A percentile compares a stretch with the other conserved stretches of the same genome.
These are phyloP conservation scores for Malus hybrid DNA, from an alignment of 331 rosid genomes.

Conservation along the genomic window DNA sequence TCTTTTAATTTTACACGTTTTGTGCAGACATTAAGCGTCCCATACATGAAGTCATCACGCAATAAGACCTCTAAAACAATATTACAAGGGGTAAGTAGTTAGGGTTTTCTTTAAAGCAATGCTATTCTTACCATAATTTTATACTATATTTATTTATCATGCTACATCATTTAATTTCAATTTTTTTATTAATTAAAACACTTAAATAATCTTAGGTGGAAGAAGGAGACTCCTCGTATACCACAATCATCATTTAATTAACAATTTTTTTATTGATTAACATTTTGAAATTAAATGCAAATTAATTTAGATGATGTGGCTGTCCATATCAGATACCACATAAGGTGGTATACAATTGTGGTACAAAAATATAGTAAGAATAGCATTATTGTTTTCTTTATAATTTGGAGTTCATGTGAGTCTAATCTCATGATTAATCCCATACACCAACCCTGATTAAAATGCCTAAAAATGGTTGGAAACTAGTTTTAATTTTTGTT, in stretches of 20 bases:
- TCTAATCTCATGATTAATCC: not conserved
- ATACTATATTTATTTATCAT: too few relatives aligned
- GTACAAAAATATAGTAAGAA: too few relatives aligned
- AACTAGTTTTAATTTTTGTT: not conserved
- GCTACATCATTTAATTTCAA: too few relatives aligned
- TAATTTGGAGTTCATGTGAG: not conserved
- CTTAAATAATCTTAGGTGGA: too few relatives aligned
- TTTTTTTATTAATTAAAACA: too few relatives aligned
- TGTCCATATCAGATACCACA: too few relatives aligned
- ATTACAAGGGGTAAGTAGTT: slow-evolving; percentile 46
- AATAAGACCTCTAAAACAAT: slow-evolving; percentile 31
- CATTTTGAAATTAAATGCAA: too few relatives aligned
- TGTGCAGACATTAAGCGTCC: slow-evolving; percentile 80
- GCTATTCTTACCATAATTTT: not conserved
- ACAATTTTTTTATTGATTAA: too few relatives aligned
- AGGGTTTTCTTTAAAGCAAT: slow-evolving; percentile 10
- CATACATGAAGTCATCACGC: slow-evolving; percentile 69
- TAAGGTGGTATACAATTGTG: too few relatives aligned
- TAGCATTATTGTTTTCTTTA: not conserved
- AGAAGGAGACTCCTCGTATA: too few relatives aligned
- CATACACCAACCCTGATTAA: not conserved
- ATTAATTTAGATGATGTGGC: too few relatives aligned
- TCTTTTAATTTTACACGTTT: not conserved
- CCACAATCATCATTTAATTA: too few relatives aligned
- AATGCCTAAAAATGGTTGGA: not conserved